These are phyloP conservation scores for Scheffersomyces coipomensis DNA, from an alignment of 805 yeast species.

Conservation along the genomic window DNA sequence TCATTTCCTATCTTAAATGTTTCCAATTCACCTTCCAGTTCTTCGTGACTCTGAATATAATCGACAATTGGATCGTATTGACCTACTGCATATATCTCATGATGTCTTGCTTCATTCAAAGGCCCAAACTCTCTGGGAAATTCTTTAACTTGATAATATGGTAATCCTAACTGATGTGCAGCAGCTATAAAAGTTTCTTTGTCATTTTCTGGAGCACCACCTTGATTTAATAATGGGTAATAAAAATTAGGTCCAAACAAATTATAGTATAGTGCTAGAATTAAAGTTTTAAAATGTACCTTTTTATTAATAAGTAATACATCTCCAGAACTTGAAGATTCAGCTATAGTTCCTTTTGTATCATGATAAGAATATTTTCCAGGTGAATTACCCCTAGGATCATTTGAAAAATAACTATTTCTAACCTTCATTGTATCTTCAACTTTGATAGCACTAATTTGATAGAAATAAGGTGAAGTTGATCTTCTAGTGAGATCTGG, in stretches of 20 bases:
- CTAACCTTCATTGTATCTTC: slow-evolving; percentile 21
- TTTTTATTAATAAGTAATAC: slow-evolving; percentile 57
- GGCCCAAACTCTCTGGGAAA: slow-evolving; percentile 21
- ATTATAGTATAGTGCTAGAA: slow-evolving; percentile 60
- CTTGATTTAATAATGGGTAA: slow-evolving; percentile 62
- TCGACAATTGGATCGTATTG: slow-evolving; percentile 31
- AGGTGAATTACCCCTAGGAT: slow-evolving; percentile 30
- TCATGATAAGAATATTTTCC: slow-evolving; percentile 50
- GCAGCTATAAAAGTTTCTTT: slow-evolving; percentile 70
- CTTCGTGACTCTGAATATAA: slow-evolving; percentile 11
- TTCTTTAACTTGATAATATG: slow-evolving; percentile 50
- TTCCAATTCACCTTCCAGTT: too few species aligned
- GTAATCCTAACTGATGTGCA: slow-evolving; percentile 43
- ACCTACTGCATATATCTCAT: slow-evolving; percentile 14
- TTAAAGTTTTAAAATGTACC: slow-evolving; percentile 50
- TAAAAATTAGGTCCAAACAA: slow-evolving; percentile 57
- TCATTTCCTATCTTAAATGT: too few species aligned
- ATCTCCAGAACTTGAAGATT: slow-evolving; percentile 64
- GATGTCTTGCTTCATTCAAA: slow-evolving; percentile 23
- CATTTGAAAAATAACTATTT: slow-evolving; percentile 13
- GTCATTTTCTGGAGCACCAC: slow-evolving; percentile 70
- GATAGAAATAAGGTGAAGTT: slow-evolving; percentile 52
- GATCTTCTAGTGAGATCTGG: slow-evolving; percentile 66
- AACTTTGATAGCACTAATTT: slow-evolving; percentile 40
- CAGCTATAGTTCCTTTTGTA: slow-evolving; percentile 57